Evolutionary conservation across 768 basidiomycete genomes (phyloP).

Genomic region (Auriscalpium orientale): DNA sequence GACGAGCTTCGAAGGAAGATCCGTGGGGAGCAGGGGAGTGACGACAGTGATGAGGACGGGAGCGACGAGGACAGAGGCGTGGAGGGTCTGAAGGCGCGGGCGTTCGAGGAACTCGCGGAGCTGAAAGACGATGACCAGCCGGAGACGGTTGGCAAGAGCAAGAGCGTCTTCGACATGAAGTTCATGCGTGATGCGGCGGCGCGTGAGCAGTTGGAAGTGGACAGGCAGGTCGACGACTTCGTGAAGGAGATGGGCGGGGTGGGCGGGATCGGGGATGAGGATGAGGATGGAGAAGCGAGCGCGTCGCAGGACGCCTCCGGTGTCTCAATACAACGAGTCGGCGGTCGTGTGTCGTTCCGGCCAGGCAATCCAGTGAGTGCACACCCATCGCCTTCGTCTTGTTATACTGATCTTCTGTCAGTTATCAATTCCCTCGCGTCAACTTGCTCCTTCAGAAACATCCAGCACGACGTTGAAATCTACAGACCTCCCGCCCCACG

Average conservation of each 20-base stretch:
- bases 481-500: slow-evolving; percentile 37
- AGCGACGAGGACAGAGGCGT: slow-evolving; percentile 34
- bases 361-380: slow-evolving; percentile 33
- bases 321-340: slow-evolving; percentile 46
- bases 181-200: slow-evolving; percentile 94
- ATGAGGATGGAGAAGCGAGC: slow-evolving; percentile 22
- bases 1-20: slow-evolving; percentile 77
- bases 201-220: slow-evolving; percentile 48
- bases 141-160: slow-evolving; percentile 30
- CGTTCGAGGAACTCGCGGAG: slow-evolving; percentile 63
- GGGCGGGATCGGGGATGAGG: slow-evolving; percentile 26
- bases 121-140: slow-evolving; percentile 20
- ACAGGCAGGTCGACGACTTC: slow-evolving; percentile 66
- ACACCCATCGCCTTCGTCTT: neutral
- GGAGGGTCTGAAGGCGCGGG: slow-evolving; percentile 51
- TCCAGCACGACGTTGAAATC: slow-evolving; percentile 68
- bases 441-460: slow-evolving; percentile 37
- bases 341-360: slow-evolving; percentile 58
- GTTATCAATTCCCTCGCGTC: slow-evolving; percentile 4
- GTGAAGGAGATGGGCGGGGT: slow-evolving; percentile 53
- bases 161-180: slow-evolving; percentile 90
- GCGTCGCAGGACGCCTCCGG: slow-evolving; percentile 25
- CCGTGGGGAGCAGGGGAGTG: slow-evolving; percentile 52
- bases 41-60: slow-evolving; percentile 38
- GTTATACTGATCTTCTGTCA: slow-evolving; percentile 1